Base-by-base conservation (phyloP, 2,329 filamentous ascomycete genomes). In the Rhexocercosporidium sp. region DNA sequence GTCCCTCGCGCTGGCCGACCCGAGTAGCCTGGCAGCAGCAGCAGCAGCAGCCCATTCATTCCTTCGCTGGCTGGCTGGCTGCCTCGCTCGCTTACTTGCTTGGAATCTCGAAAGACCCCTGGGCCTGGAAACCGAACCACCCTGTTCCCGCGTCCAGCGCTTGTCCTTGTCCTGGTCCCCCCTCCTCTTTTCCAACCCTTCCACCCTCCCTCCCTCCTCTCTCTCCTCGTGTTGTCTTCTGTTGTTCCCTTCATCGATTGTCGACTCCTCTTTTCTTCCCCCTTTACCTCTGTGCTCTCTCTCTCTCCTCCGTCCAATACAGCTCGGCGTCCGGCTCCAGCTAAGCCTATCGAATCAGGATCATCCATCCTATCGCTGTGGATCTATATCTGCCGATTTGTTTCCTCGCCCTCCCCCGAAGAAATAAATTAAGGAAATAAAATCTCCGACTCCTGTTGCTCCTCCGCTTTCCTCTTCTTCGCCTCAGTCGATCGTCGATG, bases 401-500 rank as follows among this genome's bases (percentile, higher is more conserved):
- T 29, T 47, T 47, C 41, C 22, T 47, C 39, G 39, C 57, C 57
- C 57, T 47, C 27, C 39, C 41, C 41, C 39, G 16, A 41, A 47
- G 39, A 12, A 29, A 60, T 47, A 14, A 47, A 46, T 47, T 46
- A 60, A 60, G 57, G 39, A 60, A 29, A 60, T 60, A n/a, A 60
- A 47, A n/a, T 47, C 57, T 60, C 57, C 57, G 57, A 59, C 39
- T 59, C 56, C 31, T 56, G 27, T 20, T n/a, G 22, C 29, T 53
- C 49, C 12, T 47, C 44, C n/a, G n/a, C 49, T 54, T 54, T 54
- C 25, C 25, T 54, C 25, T n/a, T n/a, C n/a, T n/a, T 3, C 22
- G 49, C 49, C 25, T n/a, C n/a, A 56, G 29, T 27, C 20, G 56
- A 59, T 59, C 56, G 56, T 59, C 56, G 37, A 59, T 59, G 34